Percentiles rank a stretch among this genome's conserved stretches.
Conservation (phyloP, 2,329 filamentous ascomycete genomes). For the Coniosporium tulheliwenetii region DNA sequence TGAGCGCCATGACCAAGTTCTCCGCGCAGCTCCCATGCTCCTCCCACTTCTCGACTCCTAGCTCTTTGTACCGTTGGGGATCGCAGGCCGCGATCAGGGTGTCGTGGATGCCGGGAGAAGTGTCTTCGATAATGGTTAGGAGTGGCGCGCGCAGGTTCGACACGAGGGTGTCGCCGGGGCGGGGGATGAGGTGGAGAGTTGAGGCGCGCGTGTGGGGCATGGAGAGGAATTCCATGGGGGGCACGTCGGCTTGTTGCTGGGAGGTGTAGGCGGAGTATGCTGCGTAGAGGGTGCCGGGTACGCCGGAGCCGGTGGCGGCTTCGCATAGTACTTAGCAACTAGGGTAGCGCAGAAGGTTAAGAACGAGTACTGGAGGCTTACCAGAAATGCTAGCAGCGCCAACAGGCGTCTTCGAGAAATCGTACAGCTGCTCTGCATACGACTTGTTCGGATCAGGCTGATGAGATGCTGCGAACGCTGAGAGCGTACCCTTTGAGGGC, state of each 20-base stretch:
- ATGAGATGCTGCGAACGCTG: conserved; percentile 28
- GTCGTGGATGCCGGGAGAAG: conserved; percentile 26
- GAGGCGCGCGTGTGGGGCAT: conserved; percentile 28
- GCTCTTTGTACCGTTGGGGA: conserved; percentile 23
- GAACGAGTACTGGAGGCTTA: conserved; percentile 4
- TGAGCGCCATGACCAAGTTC: conserved; percentile 31
- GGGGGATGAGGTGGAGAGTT: conserved; percentile 24
- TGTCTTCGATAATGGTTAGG: conserved; percentile 29
- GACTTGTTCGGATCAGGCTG: conserved; percentile 30
- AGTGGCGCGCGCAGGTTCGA: conserved; percentile 31
- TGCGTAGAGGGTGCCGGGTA: conserved; percentile 30
- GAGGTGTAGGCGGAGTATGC: conserved; percentile 31
- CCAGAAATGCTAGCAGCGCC: conserved; percentile 29
- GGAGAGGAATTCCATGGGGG: conserved; percentile 30
- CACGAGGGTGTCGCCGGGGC: conserved; percentile 24
- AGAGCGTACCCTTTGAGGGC: conserved; percentile 26
- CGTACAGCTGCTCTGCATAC: conserved; percentile 32
- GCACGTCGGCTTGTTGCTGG: conserved; percentile 15
- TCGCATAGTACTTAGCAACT: neutral
- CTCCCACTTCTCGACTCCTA: conserved; percentile 27
- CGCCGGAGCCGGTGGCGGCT: conserved; percentile 30
- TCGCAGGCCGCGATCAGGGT: conserved; percentile 33
- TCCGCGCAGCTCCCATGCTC: conserved; percentile 32
- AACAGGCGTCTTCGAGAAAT: conserved; percentile 34
- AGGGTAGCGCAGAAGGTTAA: neutral